Percentiles rank a stretch among this genome's conserved stretches.
phyloP scores from a whole-genome alignment of 169 alveolate genomes.

The Plasmodium vivax region DNA sequence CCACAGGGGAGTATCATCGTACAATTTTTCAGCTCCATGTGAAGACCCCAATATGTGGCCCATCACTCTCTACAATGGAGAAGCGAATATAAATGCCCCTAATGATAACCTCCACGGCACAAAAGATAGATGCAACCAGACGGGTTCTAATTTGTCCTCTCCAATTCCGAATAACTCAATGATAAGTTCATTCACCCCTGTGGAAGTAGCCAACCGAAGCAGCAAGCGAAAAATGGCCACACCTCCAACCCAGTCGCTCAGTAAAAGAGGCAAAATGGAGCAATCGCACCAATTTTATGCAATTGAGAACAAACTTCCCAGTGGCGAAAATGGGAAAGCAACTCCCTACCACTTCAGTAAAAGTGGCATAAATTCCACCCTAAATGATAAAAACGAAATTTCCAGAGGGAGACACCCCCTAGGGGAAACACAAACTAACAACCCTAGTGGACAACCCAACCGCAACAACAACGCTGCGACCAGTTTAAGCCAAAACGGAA shows the following conservation, averaged over 20 bases:
- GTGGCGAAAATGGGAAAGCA: not conserved
- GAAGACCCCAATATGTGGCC: not conserved
- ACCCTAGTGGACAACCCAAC: not conserved
- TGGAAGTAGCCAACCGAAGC: not conserved
- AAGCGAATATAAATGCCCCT: not conserved
- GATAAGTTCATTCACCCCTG: not conserved
- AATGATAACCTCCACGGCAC: not conserved
- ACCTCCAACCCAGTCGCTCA: not conserved
- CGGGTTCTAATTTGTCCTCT: not conserved
- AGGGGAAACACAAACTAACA: not conserved
- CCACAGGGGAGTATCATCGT: not conserved
- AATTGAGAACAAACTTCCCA: not conserved
- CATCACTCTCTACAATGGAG: not conserved
- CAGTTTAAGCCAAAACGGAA: not conserved
- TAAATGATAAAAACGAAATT: not conserved
- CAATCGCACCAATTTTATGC: not conserved
- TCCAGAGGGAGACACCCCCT: not conserved
- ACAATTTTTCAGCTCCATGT: not conserved
- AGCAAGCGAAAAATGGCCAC: not conserved
- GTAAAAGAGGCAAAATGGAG: slow-evolving; percentile 5
- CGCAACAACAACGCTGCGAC: not conserved
- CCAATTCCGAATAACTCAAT: not conserved
- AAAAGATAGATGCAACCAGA: not conserved
- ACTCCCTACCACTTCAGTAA: not conserved
- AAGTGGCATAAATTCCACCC: not conserved